Conservation (phyloP, 495 filamentous ascomycete genomes). For the Chaetomium tenue region DNA sequence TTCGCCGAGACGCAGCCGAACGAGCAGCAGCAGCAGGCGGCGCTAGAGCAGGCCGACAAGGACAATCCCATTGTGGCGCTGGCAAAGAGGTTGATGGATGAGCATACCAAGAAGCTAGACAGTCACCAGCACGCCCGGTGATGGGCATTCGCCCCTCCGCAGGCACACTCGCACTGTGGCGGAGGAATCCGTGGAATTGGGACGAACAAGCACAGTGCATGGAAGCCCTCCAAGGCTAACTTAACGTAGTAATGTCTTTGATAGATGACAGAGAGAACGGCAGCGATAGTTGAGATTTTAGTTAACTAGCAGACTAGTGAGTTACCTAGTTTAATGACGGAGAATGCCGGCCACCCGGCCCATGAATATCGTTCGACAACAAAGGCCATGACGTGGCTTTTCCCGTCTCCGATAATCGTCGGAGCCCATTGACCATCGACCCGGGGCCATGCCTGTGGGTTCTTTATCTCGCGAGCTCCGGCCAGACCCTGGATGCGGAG, state of each 20-base stretch:
- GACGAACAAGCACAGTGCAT: neutral
- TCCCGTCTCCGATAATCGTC: neutral
- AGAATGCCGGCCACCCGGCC: neutral
- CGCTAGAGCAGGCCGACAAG: constrained; percentile 21
- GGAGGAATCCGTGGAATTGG: neutral
- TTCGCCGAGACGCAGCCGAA: constrained; percentile 37
- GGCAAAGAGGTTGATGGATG: constrained; percentile 43
- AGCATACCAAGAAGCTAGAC: constrained; percentile 45
- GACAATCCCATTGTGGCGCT: constrained; percentile 26
- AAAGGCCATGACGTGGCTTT: neutral
- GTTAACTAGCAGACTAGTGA: no score
- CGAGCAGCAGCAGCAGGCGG: constrained; percentile 22
- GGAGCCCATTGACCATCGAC: neutral
- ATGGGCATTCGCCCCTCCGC: neutral
- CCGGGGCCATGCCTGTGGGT: neutral
- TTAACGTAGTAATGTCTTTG: no score
- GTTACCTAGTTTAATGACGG: neutral
- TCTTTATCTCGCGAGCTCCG: neutral
- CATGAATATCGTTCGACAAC: neutral
- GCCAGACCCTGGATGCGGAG: neutral
- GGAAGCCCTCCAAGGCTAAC: no score
- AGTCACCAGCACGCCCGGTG: constrained; percentile 29
- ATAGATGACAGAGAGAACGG: no score
- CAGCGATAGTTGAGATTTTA: no score
- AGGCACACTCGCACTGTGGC: constrained; percentile 12